Percentiles rank a stretch among this genome's conserved stretches.
Conservation (phyloP, 371 early-diverging fungal genomes). For the Mortierella sp. region DNA sequence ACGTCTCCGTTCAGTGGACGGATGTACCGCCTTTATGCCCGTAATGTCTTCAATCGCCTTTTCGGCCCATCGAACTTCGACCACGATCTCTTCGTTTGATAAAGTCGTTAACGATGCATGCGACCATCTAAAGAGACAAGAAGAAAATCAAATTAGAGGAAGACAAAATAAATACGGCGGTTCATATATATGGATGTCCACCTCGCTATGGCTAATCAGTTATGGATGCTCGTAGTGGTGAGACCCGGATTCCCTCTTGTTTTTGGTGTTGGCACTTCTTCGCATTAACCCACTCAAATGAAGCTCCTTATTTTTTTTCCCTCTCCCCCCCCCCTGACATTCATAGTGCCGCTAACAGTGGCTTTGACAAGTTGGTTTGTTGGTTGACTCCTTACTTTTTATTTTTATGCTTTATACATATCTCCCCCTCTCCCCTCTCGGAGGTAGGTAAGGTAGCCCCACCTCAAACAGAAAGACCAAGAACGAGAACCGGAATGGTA, state of each 20-base stretch:
- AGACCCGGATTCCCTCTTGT: background rate
- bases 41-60: slow-evolving; percentile 72
- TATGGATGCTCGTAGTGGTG: background rate
- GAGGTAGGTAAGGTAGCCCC: too few relatives aligned
- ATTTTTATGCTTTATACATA: background rate
- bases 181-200: too few relatives aligned
- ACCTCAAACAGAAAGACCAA: background rate
- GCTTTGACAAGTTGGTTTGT: too few relatives aligned
- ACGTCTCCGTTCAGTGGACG: slow-evolving; percentile 76
- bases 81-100: slow-evolving; percentile 76
- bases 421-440: background rate
- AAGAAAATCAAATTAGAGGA: slow-evolving; percentile 38
- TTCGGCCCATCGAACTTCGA: slow-evolving; percentile 78
- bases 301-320: background rate
- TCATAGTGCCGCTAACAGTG: background rate
- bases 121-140: slow-evolving; percentile 58
- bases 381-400: background rate
- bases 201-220: too few relatives aligned
- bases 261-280: too few relatives aligned
- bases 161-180: too few relatives aligned
- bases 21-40: slow-evolving; percentile 64
- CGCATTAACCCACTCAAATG: background rate
- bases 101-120: slow-evolving; percentile 73
- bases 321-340: background rate
- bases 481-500: background rate